Conservation (phyloP, 768 basidiomycete genomes). For the Kondoa malvinella region DNA sequence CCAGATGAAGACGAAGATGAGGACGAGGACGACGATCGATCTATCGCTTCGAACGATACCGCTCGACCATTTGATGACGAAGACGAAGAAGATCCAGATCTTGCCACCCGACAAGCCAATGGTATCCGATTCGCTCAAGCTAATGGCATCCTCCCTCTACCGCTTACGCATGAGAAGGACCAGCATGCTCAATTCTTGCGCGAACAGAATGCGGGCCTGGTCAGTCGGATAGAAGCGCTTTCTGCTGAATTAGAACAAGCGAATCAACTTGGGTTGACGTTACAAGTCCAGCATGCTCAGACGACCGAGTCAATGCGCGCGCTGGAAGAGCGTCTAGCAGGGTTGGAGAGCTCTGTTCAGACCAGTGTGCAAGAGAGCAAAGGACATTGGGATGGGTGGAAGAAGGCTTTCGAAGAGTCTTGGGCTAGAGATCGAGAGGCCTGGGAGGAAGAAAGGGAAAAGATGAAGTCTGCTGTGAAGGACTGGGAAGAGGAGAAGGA, state of each 20-base stretch:
- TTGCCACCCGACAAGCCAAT: neutral
- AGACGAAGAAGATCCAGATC: conserved; percentile 34
- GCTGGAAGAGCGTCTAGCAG: conserved; percentile 9
- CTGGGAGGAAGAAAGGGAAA: conserved; percentile 64
- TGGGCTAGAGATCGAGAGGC: conserved; percentile 63
- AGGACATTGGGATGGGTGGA: conserved; percentile 45
- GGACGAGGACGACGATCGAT: conserved; percentile 33
- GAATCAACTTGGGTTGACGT: conserved; percentile 49
- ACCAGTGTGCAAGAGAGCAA: conserved; percentile 30
- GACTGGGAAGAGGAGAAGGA: conserved; percentile 51
- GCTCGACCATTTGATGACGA: conserved; percentile 41
- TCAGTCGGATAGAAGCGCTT: conserved; percentile 45
- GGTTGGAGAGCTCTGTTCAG: conserved; percentile 53
- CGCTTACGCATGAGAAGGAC: neutral
- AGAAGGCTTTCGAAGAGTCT: conserved; percentile 56
- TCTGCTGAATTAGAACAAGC: conserved; percentile 60
- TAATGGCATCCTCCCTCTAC: neutral
- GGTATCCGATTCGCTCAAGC: neutral
- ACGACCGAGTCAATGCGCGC: conserved; percentile 5
- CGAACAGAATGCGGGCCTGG: conserved; percentile 40
- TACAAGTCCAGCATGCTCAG: conserved; percentile 54
- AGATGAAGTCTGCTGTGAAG: conserved; percentile 52
- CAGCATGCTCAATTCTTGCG: conserved; percentile 17
- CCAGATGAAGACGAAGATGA: conserved; percentile 44
- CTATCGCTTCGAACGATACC: conserved; percentile 28